These are phyloP conservation scores for Bombardia bombarda DNA, from an alignment of 495 filamentous ascomycete species.

Conservation along the genomic window DNA sequence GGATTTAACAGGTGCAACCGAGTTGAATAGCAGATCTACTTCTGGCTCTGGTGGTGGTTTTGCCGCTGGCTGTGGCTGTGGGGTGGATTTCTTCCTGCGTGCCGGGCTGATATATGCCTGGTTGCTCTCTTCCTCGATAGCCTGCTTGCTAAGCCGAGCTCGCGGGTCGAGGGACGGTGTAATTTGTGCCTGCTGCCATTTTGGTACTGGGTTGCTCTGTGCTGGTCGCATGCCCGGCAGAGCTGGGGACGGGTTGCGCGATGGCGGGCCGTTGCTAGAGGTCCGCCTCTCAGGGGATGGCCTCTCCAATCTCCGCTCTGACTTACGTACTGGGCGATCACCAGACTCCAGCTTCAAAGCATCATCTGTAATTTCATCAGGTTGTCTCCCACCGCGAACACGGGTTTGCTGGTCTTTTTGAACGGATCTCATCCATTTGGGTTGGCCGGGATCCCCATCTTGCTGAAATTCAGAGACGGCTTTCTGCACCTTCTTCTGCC, in stretches of 20 bases:
- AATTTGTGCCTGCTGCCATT: constrained; percentile 39
- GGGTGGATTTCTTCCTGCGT: constrained; percentile 60
- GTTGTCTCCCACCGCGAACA: too few species aligned
- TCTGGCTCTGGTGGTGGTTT: constrained; percentile 39
- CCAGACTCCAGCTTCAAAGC: constrained; percentile 80
- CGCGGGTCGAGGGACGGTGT: constrained; percentile 43
- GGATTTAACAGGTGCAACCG: constrained; percentile 18
- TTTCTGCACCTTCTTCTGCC: constrained; percentile 90
- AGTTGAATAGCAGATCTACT: constrained; percentile 51
- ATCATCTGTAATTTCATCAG: constrained; percentile 65
- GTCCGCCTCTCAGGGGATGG: constrained; percentile 14
- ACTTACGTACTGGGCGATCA: constrained; percentile 34
- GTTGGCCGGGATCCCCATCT: constrained; percentile 68
- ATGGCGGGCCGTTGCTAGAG: constrained; percentile 17
- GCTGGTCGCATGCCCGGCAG: constrained; percentile 18
- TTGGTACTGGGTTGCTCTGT: constrained; percentile 21
- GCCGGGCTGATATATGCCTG: constrained; percentile 89
- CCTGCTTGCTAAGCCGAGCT: constrained; percentile 57
- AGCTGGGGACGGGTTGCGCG: constrained; percentile 42
- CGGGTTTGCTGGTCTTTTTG: constrained; percentile 32
- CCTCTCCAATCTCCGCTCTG: too few species aligned
- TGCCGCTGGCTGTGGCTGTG: constrained; percentile 30
- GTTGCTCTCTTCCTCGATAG: constrained; percentile 70
- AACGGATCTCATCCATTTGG: constrained; percentile 87
- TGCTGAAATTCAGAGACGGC: constrained; percentile 85